Evolutionary conservation across 2,329 filamentous ascomycete genomes (phyloP).

Genomic region (Teratosphaeria destructans): DNA sequence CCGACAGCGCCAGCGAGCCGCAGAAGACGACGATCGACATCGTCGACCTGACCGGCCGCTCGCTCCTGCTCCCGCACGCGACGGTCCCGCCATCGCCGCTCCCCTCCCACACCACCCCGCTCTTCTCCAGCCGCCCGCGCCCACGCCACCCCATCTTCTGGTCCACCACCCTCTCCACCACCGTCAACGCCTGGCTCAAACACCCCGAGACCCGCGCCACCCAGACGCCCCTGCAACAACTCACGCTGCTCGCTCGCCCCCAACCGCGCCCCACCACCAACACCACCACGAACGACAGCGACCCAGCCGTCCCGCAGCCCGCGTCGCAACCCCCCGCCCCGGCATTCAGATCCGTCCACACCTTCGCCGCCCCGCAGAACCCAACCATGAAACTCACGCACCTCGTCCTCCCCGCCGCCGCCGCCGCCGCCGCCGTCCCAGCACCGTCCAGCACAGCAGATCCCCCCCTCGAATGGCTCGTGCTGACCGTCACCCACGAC

Average conservation of each 20-base stretch:
- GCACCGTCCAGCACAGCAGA: not conserved
- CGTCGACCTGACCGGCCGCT: not conserved
- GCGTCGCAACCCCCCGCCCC: too few relatives aligned
- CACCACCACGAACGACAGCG: not conserved
- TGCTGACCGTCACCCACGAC: not conserved
- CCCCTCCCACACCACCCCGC: not conserved
- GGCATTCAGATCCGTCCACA: not conserved
- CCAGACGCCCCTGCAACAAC: not conserved
- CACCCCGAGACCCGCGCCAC: not conserved
- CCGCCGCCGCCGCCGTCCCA: not conserved
- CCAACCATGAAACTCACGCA: not conserved
- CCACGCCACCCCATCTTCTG: not conserved
- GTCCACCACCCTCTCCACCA: not conserved
- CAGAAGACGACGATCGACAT: not conserved
- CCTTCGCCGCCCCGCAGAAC: not conserved
- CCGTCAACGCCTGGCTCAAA: not conserved
- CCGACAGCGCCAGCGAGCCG: not conserved
- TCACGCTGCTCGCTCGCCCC: not conserved
- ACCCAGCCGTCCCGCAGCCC: not conserved
- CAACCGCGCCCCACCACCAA: not conserved
- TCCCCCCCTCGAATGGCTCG: not conserved
- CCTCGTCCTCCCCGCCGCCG: not conserved
- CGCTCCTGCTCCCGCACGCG: not conserved
- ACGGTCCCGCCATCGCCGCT: conserved; percentile 10
- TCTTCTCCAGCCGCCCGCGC: not conserved